Base-by-base conservation (phyloP, 228 moss, liverwort and hornwort genomes). In the Sphagnum fallax region DNA sequence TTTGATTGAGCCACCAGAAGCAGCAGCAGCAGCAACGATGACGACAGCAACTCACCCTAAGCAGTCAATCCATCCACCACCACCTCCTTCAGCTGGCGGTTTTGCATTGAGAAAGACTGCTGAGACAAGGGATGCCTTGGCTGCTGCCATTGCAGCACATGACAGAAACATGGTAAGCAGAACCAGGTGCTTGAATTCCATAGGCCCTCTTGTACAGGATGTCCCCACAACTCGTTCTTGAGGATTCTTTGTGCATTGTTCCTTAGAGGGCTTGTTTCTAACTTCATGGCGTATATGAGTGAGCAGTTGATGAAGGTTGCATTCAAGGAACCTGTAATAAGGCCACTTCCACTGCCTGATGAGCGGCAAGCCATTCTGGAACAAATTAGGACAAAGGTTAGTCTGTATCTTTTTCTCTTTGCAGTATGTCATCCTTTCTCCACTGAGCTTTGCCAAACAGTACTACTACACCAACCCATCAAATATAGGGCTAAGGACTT, bases 231-330 rank as follows among this genome's bases (percentile, higher is more conserved):
- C 32, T 32, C 32, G 2, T 32, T 32, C 32, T 32, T 32, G 32
- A 32, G 32, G 32, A 32, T 32, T 32, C 32, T 32, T 32, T 32
- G 32, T 32, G 32, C 32, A 32, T 32, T 32, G 32, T 32, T 32
- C 32, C 32, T 32, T 32, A 32, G 32, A 32, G 2, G 32, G 32
- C 32, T 32, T 32, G 32, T 32, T 32, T 32, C 32, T 32, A 32
- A 32, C 32, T 32, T 32, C 32, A 32, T 32, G 32, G 32, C 2
- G 2, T 32, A 32, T 32, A 32, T 32, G 32, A 32, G 32, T 32
- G 32, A 1, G 65, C 57, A 81, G 79, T 74, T 85, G 64, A 85
- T 81, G 65, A 81, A 78, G 2, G 72, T 81, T 72, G 68, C 81
- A 65, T 51, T 65, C 50, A 66, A 85, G 65, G 81, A 79, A 49